A percentile compares a stretch with the other conserved stretches of the same genome.
Evolutionary conservation across 2,329 filamentous ascomycete species (phyloP).

Genomic region (Albifimbria verrucaria): DNA sequence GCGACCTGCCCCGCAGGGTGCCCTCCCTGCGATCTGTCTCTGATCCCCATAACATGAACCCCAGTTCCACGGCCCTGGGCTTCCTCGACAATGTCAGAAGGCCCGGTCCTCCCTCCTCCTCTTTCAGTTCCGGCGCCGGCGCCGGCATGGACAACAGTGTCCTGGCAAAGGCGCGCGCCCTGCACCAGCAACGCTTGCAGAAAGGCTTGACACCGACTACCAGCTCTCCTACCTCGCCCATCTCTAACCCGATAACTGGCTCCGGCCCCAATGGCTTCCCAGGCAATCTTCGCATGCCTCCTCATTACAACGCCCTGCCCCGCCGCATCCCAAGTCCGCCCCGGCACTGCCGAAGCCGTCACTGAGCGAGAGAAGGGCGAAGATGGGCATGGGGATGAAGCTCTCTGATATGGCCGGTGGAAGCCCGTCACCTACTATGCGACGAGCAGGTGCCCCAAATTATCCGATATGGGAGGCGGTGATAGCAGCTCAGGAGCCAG

Average conservation of each 20-base stretch:
- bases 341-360: slow-evolving; percentile 51
- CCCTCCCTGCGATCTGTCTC: slow-evolving; percentile 59
- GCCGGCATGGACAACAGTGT: slow-evolving; percentile 35
- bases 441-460: slow-evolving; percentile 34
- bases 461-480: slow-evolving; percentile 35
- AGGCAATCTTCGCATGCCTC: slow-evolving; percentile 38
- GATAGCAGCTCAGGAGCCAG: slow-evolving; percentile 15
- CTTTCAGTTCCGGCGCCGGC: slow-evolving; percentile 26
- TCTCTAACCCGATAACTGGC: slow-evolving; percentile 27
- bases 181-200: slow-evolving; percentile 44
- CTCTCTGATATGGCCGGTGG: slow-evolving; percentile 48
- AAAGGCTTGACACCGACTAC: slow-evolving; percentile 34
- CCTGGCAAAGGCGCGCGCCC: slow-evolving; percentile 45
- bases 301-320: slow-evolving; percentile 41
- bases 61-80: slow-evolving; percentile 81
- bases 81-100: slow-evolving; percentile 65
- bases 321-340: slow-evolving; percentile 51
- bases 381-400: slow-evolving; percentile 46
- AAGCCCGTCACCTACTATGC: slow-evolving; percentile 20
- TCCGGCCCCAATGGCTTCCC: slow-evolving; percentile 41
- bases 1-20: slow-evolving; percentile 46
- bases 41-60: slow-evolving; percentile 63
- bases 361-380: slow-evolving; percentile 63
- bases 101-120: slow-evolving; percentile 40
- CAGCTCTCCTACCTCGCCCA: slow-evolving; percentile 26